phyloP scores from a whole-genome alignment of 352 stramenopile species.

The Globisporangium irregulare region DNA sequence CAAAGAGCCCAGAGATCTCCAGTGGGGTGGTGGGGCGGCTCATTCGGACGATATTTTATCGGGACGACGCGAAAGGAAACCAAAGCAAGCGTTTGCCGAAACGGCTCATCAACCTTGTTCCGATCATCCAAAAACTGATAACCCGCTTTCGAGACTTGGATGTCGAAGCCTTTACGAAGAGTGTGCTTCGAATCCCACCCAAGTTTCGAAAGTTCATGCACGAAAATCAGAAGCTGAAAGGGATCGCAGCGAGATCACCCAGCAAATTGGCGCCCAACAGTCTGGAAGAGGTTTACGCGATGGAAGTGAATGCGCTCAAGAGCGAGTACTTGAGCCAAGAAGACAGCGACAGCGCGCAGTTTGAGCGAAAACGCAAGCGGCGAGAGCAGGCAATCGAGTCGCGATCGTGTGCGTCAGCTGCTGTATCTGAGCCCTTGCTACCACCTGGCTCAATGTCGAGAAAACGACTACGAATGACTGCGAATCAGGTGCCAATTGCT shows the following conservation, averaged over 20 bases:
- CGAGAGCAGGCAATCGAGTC: constrained; percentile 45
- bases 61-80: constrained; percentile 16
- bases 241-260: constrained; percentile 13
- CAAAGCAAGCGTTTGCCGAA: constrained; percentile 43
- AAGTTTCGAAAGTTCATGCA: constrained; percentile 49
- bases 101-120: constrained; percentile 57
- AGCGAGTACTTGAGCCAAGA: constrained; percentile 62
- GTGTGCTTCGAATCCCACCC: constrained; percentile 31
- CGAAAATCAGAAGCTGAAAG: constrained; percentile 32
- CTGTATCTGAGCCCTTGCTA: neutral
- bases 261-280: neutral
- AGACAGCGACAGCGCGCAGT: constrained; percentile 21
- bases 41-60: constrained; percentile 43
- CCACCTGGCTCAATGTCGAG: neutral
- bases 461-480: constrained; percentile 2
- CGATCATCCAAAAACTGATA: constrained; percentile 49
- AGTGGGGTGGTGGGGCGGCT: constrained; percentile 40
- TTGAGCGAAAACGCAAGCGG: constrained; percentile 44
- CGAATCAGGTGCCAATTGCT: too few species aligned
- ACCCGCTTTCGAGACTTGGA: constrained; percentile 32
- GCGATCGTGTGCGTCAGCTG: constrained; percentile 33
- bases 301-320: constrained; percentile 33
- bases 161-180: constrained; percentile 29
- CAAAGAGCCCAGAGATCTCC: constrained; percentile 30
- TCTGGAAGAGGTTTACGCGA: constrained; percentile 15